phyloP scores from a whole-genome alignment of 2,329 filamentous ascomycete species.

The Pseudogymnoascus sp. region DNA sequence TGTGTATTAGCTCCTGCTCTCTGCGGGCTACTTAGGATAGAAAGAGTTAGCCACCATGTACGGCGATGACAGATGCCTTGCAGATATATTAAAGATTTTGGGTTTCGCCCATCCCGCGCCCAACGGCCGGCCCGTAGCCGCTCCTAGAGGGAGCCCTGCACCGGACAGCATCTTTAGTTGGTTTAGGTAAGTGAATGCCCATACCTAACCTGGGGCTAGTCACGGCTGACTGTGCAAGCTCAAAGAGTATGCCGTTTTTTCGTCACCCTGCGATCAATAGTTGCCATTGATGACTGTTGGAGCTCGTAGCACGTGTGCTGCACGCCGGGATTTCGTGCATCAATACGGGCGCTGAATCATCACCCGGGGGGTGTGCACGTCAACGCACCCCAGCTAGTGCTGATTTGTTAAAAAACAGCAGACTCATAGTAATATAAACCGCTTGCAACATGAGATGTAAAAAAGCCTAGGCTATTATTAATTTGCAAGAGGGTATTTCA shows the following conservation, averaged over 20 bases:
- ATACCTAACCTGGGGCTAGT: neutral
- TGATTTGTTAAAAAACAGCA: neutral
- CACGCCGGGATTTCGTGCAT: neutral
- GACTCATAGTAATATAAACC: neutral
- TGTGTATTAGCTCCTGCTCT: neutral
- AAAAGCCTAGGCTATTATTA: neutral
- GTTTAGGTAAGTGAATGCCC: neutral
- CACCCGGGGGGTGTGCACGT: neutral
- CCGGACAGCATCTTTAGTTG: neutral
- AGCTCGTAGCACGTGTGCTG: neutral
- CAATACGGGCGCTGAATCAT: neutral
- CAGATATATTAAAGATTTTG: conserved; percentile 4
- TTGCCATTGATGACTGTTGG: neutral
- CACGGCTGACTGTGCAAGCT: neutral
- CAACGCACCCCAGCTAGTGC: neutral
- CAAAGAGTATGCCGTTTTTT: neutral
- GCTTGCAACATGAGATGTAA: neutral
- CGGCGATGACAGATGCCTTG: neutral
- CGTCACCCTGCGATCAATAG: neutral
- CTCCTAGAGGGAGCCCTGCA: neutral
- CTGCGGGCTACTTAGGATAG: neutral
- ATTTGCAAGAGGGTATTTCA: neutral
- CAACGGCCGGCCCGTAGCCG: neutral
- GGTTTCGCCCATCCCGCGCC: neutral
- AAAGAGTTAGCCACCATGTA: neutral